Evolutionary conservation across 495 filamentous ascomycete genomes (phyloP), one percentile per base, ranked within the genome.

Genomic region (Thozetella sp.): DNA sequence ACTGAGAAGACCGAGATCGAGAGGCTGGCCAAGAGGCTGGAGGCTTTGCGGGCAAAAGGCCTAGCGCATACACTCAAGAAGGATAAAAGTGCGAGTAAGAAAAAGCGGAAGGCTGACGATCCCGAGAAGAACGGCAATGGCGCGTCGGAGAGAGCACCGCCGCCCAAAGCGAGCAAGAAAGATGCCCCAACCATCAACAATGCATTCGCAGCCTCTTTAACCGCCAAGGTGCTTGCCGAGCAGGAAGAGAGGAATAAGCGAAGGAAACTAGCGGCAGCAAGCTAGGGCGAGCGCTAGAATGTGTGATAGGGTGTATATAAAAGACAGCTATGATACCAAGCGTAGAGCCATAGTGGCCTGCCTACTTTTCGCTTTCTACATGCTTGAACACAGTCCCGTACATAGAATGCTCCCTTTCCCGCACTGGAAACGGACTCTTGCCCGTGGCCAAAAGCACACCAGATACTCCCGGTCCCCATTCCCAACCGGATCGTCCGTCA

Each of bases 21-120:
- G 53, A 80, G 80, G 30, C 76, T 97, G 23, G 66, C 82, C 9
- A 74, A 80, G n/a, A 81, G 96, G 23, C 76, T 84, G 25, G 83
- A 86, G 22, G 83, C 77, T 25, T 79, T 98, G 22, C 85, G 82
- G 55, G 83, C 89, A 23, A 78, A 85, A 46, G 88, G 90, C 3
- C 79, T 97, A 1, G 85, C 94, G 19, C 95, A 99, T 70, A 90
- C 89, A 9, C 75, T 98, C 40, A 99, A 97, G 78, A 97, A 96
- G 68, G 85, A 93, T 70, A 97, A 96, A 79, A 78, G 86, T 56
- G 87, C 87, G 67, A 86, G 91, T 76, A 75, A 76, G 61, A 82
- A 83, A 64, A 72, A 76, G 30, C 75, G 79, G 20, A 84, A 79
- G 62, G 74, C 70, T 0, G 80, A 78, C n/a, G 80, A 77, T 26